Percentiles rank a stretch among this genome's conserved stretches.
phyloP scores from a whole-genome alignment of 768 basidiomycete genomes.

The Auriscalpium microsporum region DNA sequence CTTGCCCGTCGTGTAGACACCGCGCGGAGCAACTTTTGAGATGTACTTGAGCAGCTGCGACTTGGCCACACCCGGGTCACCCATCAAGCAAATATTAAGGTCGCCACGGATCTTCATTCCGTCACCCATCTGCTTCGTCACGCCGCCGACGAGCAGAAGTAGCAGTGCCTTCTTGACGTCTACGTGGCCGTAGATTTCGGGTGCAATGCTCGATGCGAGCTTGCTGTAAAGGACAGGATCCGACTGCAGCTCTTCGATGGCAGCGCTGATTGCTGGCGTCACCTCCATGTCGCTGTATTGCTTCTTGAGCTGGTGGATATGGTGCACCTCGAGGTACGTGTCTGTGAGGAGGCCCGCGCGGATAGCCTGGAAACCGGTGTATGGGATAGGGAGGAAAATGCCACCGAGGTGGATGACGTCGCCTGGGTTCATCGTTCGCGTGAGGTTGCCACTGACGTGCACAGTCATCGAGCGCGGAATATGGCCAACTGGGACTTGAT shows the following conservation, averaged over 20 bases:
- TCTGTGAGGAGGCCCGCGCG: conserved; percentile 95
- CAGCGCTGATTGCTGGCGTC: conserved; percentile 71
- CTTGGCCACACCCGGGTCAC: conserved; percentile 98
- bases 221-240: conserved; percentile 82
- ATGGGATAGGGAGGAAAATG: conserved; percentile 94
- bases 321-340: conserved; percentile 89
- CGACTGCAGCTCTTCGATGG: conserved; percentile 56
- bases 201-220: conserved; percentile 90
- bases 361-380: conserved; percentile 94
- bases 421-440: conserved; percentile 88
- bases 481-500: conserved; percentile 98
- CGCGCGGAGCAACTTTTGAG: conserved; percentile 94
- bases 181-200: conserved; percentile 95
- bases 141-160: conserved; percentile 88
- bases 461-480: conserved; percentile 98
- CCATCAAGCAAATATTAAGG: conserved; percentile 97
- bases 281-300: conserved; percentile 94
- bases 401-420: conserved; percentile 95
- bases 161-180: conserved; percentile 97
- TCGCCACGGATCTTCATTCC: conserved; percentile 99
- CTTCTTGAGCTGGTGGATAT: conserved; percentile 93
- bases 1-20: conserved; percentile 96
- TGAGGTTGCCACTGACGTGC: conserved; percentile 86
- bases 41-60: conserved; percentile 97
- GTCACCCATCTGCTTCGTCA: conserved; percentile 90